A percentile compares a stretch with the other conserved stretches of the same genome.
Conservation (phyloP, 2,329 filamentous ascomycete genomes). For the Colletotrichum cordylinicola region DNA sequence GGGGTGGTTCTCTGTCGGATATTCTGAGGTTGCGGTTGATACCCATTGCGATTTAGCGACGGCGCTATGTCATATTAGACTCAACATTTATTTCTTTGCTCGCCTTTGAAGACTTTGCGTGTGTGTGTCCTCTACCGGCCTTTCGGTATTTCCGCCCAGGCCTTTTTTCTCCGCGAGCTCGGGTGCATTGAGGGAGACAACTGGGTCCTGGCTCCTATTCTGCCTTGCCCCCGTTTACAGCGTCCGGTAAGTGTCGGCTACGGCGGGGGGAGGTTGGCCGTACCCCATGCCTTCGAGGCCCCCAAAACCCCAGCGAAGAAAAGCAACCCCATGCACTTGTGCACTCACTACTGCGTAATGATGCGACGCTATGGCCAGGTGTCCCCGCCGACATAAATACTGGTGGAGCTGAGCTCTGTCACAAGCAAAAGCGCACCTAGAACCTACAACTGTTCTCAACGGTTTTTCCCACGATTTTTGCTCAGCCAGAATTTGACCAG, state of each 20-base stretch:
- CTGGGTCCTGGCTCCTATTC: not conserved
- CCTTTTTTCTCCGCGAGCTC: not conserved
- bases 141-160: not conserved
- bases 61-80: not conserved
- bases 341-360: constrained; percentile 10
- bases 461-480: constrained; percentile 2
- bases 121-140: not conserved
- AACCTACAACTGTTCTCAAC: constrained; percentile 16
- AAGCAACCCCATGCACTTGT: not conserved
- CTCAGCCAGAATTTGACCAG: not conserved
- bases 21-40: constrained; percentile 19
- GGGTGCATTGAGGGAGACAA: not conserved
- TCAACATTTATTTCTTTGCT: not conserved
- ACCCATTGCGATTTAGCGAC: constrained; percentile 17
- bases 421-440: constrained; percentile 4
- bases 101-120: not conserved
- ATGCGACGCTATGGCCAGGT: constrained; percentile 22
- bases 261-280: not conserved
- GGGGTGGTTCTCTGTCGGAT: not conserved
- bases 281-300: not conserved
- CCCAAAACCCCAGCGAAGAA: constrained; percentile 1
- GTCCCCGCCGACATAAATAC: constrained; percentile 15
- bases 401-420: constrained; percentile 17
- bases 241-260: not conserved
- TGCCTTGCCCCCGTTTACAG: not conserved